Percentiles rank a stretch among this genome's conserved stretches.
phyloP scores from a whole-genome alignment of 208 protist genomes.

The Trypanosoma boissoni region DNA sequence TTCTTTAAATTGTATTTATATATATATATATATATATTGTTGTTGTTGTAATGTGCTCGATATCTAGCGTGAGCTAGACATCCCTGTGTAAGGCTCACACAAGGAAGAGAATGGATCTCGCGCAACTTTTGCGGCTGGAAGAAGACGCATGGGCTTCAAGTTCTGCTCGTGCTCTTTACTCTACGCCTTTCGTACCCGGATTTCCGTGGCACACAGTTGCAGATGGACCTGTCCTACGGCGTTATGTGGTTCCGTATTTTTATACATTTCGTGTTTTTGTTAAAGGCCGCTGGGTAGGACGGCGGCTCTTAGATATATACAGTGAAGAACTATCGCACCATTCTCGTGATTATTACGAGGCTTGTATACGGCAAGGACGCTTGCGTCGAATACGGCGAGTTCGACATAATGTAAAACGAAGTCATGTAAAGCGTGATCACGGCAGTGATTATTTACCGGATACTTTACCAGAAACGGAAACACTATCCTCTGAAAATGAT shows the following conservation, averaged over 20 bases:
- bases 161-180: conserved; percentile 40
- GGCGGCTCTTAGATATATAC: conserved; percentile 85
- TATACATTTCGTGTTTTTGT: conserved; percentile 88
- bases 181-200: conserved; percentile 53
- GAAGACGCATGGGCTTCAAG: conserved; percentile 48
- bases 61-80: background rate
- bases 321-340: conserved; percentile 83
- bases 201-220: conserved; percentile 77
- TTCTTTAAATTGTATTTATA: background rate
- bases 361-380: conserved; percentile 68
- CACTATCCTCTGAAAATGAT: background rate
- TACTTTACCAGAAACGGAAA: conserved; percentile 10
- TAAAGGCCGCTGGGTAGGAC: conserved; percentile 93
- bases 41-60: background rate
- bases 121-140: conserved; percentile 34
- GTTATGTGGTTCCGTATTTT: conserved; percentile 89
- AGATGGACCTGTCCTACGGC: conserved; percentile 21
- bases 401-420: conserved; percentile 17
- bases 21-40: background rate
- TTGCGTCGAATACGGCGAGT: conserved; percentile 35
- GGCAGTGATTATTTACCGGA: conserved; percentile 3
- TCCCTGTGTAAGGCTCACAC: background rate
- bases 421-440: conserved; percentile 25
- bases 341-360: conserved; percentile 75
- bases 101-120: conserved; percentile 12